Conservation (phyloP, 768 basidiomycete species). For the Pleurotus eryngii region DNA sequence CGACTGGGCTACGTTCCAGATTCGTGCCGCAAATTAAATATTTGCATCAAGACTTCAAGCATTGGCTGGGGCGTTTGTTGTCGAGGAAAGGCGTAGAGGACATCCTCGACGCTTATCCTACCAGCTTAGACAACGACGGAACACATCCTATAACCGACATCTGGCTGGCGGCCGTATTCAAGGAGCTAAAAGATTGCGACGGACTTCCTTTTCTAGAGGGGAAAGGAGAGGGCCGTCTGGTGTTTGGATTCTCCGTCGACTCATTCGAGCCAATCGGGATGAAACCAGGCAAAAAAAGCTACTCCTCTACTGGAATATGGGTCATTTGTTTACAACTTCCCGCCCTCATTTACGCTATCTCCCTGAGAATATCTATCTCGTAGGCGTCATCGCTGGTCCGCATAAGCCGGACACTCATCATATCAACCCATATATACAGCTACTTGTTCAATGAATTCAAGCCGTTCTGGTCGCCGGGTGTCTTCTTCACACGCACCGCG, state of each 20-base stretch:
- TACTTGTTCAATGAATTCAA: too few relatives aligned
- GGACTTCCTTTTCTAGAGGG: not conserved
- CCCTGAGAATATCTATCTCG: not conserved
- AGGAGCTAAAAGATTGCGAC: not conserved
- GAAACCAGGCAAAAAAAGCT: not conserved
- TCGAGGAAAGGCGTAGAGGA: conserved; percentile 24
- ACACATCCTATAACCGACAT: not conserved
- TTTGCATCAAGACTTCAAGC: conserved; percentile 19
- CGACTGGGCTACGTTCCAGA: not conserved
- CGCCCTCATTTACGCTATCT: not conserved
- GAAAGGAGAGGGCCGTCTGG: not conserved
- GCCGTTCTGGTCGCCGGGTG: too few relatives aligned
- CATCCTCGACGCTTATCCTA: conserved; percentile 14
- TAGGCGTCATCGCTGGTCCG: too few relatives aligned
- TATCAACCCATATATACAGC: too few relatives aligned
- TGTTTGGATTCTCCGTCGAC: not conserved
- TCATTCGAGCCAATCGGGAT: not conserved
- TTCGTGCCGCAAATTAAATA: conserved; percentile 13
- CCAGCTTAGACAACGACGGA: not conserved
- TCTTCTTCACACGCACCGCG: too few relatives aligned
- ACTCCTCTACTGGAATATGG: not conserved
- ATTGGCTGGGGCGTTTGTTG: conserved; percentile 23
- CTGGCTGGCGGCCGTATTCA: not conserved
- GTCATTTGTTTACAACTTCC: conserved; percentile 3
- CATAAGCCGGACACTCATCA: too few relatives aligned